Conservation (phyloP, 2,329 filamentous ascomycete species). For the Ampelomyces quisqualis region DNA sequence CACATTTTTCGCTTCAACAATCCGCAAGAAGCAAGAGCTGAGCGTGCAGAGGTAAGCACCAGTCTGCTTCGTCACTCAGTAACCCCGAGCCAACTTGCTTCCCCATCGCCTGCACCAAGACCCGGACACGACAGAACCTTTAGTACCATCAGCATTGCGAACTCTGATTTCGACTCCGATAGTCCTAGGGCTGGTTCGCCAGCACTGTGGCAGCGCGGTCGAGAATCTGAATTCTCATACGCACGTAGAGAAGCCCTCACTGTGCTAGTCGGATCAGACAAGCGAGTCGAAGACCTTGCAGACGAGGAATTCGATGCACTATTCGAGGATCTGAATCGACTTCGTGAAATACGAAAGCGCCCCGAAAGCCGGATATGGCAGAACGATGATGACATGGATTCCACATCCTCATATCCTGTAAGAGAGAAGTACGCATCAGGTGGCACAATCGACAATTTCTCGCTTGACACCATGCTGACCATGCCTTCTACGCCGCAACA, state of each 20-base stretch:
- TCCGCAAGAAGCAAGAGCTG: conserved; percentile 89
- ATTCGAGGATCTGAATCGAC: conserved; percentile 90
- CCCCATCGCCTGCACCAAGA: conserved; percentile 63
- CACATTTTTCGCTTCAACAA: conserved; percentile 99
- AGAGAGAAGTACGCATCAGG: conserved; percentile 95
- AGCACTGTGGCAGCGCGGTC: conserved; percentile 63
- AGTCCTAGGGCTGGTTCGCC: conserved; percentile 80
- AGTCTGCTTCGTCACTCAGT: conserved; percentile 84
- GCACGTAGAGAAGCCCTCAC: conserved; percentile 90
- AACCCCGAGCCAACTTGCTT: conserved; percentile 63
- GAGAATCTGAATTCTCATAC: conserved; percentile 93
- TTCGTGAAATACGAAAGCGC: conserved; percentile 76
- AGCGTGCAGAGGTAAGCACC: conserved; percentile 74
- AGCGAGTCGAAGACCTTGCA: conserved; percentile 84
- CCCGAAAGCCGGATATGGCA: conserved; percentile 58
- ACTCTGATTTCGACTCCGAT: conserved; percentile 71
- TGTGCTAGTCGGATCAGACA: conserved; percentile 84
- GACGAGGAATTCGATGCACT: conserved; percentile 93
- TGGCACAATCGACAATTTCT: conserved; percentile 93
- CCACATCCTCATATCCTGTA: conserved; percentile 79
- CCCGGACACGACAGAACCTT: conserved; percentile 70
- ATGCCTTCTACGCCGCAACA: conserved; percentile 88
- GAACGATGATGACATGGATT: conserved; percentile 83
- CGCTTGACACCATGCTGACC: conserved; percentile 87
- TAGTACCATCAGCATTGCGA: conserved; percentile 67